Evolutionary conservation across 768 basidiomycete species (phyloP), one percentile per base, ranked within the genome.

Genomic region (Hericium coralloides): DNA sequence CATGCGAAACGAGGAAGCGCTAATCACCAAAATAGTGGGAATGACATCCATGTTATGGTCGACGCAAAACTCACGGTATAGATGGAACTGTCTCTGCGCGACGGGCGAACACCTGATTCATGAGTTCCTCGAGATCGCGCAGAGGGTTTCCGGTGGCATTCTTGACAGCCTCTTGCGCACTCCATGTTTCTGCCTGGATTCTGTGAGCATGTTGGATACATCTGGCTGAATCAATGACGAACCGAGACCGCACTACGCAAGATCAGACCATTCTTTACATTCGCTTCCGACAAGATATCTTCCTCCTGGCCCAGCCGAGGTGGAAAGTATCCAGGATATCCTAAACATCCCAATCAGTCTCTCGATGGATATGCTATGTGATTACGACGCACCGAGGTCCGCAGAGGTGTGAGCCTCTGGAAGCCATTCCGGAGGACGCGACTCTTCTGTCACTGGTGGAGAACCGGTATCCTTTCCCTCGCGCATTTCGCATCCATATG

Each of bases 281-380:
- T 85, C 0, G 65, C 60, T 45, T 83, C 79, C 0, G 87, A 83
- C 45, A 93, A 71, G 2, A 80, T 65, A 63, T 91, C 89, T 67
- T 92, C 90, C 55, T 86, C 83, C 66, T 90, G 87, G 5, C 81
- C 78, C 17, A 84, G 80, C 41, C 79, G 77, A 6, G 91, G 88
- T 47, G 91, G 91, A 66, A 84, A 76, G 63, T 87, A 91, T 12
- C 88, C 87, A 55, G 79, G 74, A 67, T 86, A 90, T 17, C 90
- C 90, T 92, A 55, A 2, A 56, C 38, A 45, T 9, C 7, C 31
- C 49, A 15, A 25, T 54, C 52, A 20, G 9, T 12, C n/a, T 5
- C 7, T 25, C 12, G 20, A 12, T 49, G 23, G 48, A 17, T 41
- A 60, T 31, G 15, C 20, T 52, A 45, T 10, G 47, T 8, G 17